Percentiles rank a stretch among this genome's conserved stretches.
phyloP scores from a whole-genome alignment of 164 flowering plant species.

The Tetrastigma voinierianum region DNA sequence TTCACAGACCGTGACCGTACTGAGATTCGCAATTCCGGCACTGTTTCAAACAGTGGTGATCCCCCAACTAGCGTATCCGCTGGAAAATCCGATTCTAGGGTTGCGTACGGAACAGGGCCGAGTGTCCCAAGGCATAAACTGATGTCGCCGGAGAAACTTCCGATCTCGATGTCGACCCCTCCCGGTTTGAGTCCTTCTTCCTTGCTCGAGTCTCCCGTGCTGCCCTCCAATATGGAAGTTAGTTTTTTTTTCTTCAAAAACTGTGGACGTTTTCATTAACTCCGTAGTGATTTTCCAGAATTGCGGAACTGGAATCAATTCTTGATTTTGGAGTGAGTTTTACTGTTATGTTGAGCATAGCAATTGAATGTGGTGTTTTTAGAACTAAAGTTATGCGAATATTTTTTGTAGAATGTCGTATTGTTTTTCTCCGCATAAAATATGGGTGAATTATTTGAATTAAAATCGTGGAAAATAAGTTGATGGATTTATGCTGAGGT shows the following conservation, averaged over 20 bases:
- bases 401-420: too few relatives aligned
- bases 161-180: slow-evolving; percentile 86
- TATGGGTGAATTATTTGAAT: too few relatives aligned
- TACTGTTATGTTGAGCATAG: neutral
- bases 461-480: too few relatives aligned
- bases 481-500: neutral
- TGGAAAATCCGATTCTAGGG: neutral
- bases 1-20: neutral
- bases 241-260: neutral
- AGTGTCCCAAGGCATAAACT: too few relatives aligned
- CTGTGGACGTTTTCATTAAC: neutral
- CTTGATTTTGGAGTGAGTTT: neutral
- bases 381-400: too few relatives aligned
- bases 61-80: neutral
- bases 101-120: neutral
- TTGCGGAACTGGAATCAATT: neutral
- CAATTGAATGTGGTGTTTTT: too few relatives aligned
- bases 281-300: neutral
- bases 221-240: slow-evolving; percentile 68
- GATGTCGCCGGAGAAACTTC: slow-evolving; percentile 93
- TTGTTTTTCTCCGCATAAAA: too few relatives aligned
- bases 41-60: slow-evolving; percentile 2
- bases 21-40: neutral
- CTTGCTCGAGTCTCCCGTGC: slow-evolving; percentile 64
- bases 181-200: slow-evolving; percentile 85